Conservation (phyloP, 306 rosid species). For the Aeschynomene evenia region DNA sequence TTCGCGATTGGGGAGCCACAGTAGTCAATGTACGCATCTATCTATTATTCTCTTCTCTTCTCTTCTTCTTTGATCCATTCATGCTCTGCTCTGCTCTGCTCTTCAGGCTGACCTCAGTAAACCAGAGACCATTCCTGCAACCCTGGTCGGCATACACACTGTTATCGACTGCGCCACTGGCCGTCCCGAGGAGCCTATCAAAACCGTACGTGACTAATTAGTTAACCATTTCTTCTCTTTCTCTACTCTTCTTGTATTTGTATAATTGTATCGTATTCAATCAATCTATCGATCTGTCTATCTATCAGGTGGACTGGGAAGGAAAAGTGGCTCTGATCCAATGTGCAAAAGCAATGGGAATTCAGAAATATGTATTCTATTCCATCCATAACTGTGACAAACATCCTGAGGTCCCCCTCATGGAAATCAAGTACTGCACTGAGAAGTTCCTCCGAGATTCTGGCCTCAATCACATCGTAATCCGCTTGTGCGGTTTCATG, state of each 20-base stretch:
- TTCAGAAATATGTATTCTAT: constrained; percentile 85
- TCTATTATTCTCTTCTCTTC: background rate
- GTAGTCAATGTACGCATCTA: constrained; percentile 68
- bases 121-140: constrained; percentile 93
- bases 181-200: constrained; percentile 95
- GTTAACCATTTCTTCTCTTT: background rate
- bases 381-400: constrained; percentile 96
- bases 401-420: constrained; percentile 97
- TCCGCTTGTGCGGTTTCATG: constrained; percentile 94
- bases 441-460: constrained; percentile 82
- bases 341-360: constrained; percentile 97
- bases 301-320: constrained; percentile 87
- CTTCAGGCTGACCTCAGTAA: constrained; percentile 81
- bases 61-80: background rate
- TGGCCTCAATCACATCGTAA: constrained; percentile 63
- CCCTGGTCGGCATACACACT: constrained; percentile 87
- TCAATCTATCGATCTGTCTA: too few relatives aligned
- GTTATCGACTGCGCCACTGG: constrained; percentile 95
- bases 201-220: constrained; percentile 48
- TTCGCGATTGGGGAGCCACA: constrained; percentile 96
- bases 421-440: constrained; percentile 95
- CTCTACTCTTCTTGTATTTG: too few relatives aligned
- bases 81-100: background rate
- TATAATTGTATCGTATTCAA: too few relatives aligned
- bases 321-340: constrained; percentile 97